Percentiles rank a stretch among this genome's conserved stretches.
Evolutionary conservation across 129 eudicot species (phyloP).

Genomic region (Chrysanthemum lavandulifolium): DNA sequence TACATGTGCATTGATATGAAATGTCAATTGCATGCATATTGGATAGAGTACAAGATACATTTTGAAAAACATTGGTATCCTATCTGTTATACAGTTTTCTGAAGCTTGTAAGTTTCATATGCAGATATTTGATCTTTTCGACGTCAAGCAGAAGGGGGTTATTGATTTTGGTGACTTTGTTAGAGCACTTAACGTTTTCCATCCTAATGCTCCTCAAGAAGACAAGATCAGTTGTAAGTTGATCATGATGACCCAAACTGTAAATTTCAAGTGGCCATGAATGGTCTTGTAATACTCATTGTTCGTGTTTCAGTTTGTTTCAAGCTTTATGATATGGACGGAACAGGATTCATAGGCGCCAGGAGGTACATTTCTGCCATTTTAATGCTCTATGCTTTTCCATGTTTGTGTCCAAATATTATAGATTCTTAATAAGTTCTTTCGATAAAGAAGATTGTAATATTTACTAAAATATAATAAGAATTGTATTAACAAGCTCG

Average conservation of each 20-base stretch:
- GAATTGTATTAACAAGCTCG: too few relatives aligned
- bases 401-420: background rate
- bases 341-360: slow-evolving; percentile 96
- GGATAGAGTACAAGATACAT: background rate
- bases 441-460: background rate
- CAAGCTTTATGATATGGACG: slow-evolving; percentile 92
- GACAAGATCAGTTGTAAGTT: slow-evolving; percentile 88
- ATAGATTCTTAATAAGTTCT: background rate
- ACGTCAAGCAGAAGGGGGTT: slow-evolving; percentile 79
- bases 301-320: slow-evolving; percentile 69
- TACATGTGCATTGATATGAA: slow-evolving; percentile 12
- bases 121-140: slow-evolving; percentile 95
- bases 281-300: slow-evolving; percentile 10
- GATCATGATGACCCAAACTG: background rate
- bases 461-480: background rate
- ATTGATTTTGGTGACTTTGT: slow-evolving; percentile 98
- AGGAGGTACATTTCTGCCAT: slow-evolving; percentile 59
- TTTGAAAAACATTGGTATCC: background rate
- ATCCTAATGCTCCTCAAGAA: slow-evolving; percentile 94
- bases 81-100: background rate
- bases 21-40: background rate
- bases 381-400: background rate
- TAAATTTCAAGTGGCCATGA: slow-evolving; percentile 8
- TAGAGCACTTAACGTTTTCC: slow-evolving; percentile 87
- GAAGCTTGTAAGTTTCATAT: slow-evolving; percentile 15